Base-by-base conservation (phyloP, 768 basidiomycete species). In the Mrakia hoshinonis region DNA sequence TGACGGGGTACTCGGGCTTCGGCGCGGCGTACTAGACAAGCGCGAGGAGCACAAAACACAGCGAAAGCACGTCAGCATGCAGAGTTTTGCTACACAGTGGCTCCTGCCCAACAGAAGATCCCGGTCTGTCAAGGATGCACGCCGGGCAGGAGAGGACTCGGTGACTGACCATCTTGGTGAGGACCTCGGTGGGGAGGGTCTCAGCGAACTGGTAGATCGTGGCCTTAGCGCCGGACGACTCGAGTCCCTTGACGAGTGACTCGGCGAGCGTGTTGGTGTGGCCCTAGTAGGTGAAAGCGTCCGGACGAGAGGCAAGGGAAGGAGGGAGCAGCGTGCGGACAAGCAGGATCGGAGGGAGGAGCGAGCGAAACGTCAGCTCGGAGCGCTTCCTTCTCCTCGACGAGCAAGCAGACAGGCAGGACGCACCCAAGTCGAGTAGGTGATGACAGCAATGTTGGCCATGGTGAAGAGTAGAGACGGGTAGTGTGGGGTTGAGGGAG, bases 181-280 rank as follows among this genome's bases (percentile, higher is more conserved):
- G 34, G 1, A 61, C 58, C 15, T 61, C 58, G 4, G 58, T 36
- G 2, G 58, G n/a, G 20, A 61, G 58, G 34, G 58, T 61, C 58
- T 61, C 58, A 31, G 15, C 36, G 58, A 61, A 61, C 58, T 61
- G 58, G 34, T 22, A 61, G 20, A 61, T 15, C 15, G 58, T 61
- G 20, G 31, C 58, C 36, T 61, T 61, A 2, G 58, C 58, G 15
- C 58, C 58, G 11, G 58, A 34, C 2, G 36, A 31, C 20, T 61
- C 36, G 34, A 61, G 31, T 61, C 58, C 58, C 36, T 61, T 61
- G 58, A 61, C 20, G n/a, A 61, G 34, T 22, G 58, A 61, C 58
- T 61, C 58, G 58, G 58, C 58, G 58, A 61, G 58, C 5, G 58
- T 39, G 58, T 36, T 36, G 58, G 58, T 38, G 58, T 61, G 58